A percentile compares a stretch with the other conserved stretches of the same genome.
Evolutionary conservation across 805 yeast genomes (phyloP).

Genomic region (Zygosaccharomyces pseudorouxii): DNA sequence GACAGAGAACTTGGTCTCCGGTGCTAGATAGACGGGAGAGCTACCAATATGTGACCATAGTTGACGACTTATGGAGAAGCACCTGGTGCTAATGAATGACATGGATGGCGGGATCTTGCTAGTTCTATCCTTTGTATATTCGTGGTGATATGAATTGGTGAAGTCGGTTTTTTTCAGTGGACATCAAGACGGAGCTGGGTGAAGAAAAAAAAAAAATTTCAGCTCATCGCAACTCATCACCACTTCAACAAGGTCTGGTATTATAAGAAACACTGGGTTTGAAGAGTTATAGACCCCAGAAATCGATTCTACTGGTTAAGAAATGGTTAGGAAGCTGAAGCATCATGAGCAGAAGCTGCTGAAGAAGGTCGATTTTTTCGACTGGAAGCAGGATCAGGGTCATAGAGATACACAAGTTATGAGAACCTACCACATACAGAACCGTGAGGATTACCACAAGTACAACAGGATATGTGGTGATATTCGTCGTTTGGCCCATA

Average conservation of each 20-base stretch:
- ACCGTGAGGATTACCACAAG: constrained; percentile 92
- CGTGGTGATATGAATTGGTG: background rate
- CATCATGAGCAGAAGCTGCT: constrained; percentile 93
- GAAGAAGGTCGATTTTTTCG: constrained; percentile 92
- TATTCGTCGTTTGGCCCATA: constrained; percentile 79
- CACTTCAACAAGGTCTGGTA: background rate
- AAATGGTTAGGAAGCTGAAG: constrained; percentile 81
- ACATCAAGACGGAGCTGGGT: background rate
- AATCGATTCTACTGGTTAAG: background rate
- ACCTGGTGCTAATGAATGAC: constrained; percentile 22
- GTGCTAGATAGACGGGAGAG: constrained; percentile 63
- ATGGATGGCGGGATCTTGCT: background rate
- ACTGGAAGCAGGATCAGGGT: constrained; percentile 95
- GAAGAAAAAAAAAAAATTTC: background rate
- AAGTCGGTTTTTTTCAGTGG: background rate
- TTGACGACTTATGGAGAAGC: constrained; percentile 33
- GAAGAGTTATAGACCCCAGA: background rate
- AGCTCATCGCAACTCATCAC: constrained; percentile 18
- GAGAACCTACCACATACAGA: constrained; percentile 89
- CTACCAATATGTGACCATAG: constrained; percentile 70
- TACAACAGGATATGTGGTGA: constrained; percentile 93
- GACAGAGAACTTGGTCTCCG: constrained; percentile 48
- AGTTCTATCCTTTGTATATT: background rate
- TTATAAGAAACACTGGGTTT: background rate
- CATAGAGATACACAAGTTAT: constrained; percentile 96